Conservation (phyloP, 768 basidiomycete species). For the Macrocybe gigantea region DNA sequence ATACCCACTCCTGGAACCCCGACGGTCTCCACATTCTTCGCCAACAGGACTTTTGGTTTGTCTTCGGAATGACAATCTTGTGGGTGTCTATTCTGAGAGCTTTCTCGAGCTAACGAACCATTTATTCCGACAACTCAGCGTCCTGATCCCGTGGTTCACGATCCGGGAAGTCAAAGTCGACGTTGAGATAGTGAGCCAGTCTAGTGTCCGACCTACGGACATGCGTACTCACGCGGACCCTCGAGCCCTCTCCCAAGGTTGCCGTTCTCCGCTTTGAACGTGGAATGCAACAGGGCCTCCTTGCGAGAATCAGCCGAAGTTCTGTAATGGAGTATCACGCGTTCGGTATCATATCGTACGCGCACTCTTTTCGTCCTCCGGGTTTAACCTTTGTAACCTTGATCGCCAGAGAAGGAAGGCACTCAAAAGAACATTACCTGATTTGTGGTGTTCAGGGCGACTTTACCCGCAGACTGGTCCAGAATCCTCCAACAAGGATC, state of each 20-base stretch:
- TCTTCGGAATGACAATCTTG: constrained; percentile 69
- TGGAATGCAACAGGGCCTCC: constrained; percentile 82
- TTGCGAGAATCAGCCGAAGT: constrained; percentile 74
- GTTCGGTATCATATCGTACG: constrained; percentile 79
- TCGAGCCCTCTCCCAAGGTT: constrained; percentile 75
- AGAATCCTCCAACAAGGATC: constrained; percentile 61
- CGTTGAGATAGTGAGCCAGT: constrained; percentile 59
- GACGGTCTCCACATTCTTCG: constrained; percentile 49
- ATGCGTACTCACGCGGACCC: constrained; percentile 3
- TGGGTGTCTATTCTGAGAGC: constrained; percentile 22
- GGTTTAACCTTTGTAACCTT: background rate
- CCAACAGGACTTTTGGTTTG: constrained; percentile 81
- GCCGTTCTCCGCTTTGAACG: constrained; percentile 75
- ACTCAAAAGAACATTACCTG: constrained; percentile 73
- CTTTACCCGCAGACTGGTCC: constrained; percentile 70
- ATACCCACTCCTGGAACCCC: constrained; percentile 54
- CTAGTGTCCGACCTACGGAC: background rate
- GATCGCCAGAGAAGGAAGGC: constrained; percentile 54
- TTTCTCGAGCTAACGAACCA: background rate
- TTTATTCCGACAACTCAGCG: constrained; percentile 28
- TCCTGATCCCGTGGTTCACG: constrained; percentile 72
- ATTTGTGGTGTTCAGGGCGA: constrained; percentile 85
- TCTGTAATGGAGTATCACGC: constrained; percentile 80
- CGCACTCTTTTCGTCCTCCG: constrained; percentile 8
- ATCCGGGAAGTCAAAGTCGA: constrained; percentile 73